Base-by-base conservation (phyloP, 2,329 filamentous ascomycete species). In the Aureobasidium sp. region DNA sequence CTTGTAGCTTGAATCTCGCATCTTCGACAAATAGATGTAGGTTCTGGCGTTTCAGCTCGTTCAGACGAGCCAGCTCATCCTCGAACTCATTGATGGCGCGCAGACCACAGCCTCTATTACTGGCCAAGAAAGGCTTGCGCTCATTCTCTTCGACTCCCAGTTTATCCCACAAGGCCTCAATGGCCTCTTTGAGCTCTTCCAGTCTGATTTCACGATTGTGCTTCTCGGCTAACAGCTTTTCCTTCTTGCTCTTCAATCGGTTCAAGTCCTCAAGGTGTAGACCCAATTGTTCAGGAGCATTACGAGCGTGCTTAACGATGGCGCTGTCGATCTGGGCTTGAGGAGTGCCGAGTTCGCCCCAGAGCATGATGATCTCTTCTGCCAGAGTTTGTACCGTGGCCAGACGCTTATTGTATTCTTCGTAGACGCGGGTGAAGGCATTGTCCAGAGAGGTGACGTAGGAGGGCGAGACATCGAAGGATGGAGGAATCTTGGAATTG, bases 21-120 rank as follows among this genome's bases (percentile, higher is more conserved):
- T 99, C 94, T 73, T 97, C 94, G 12, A 99, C 91, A 70, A 99
- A 99, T 5, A 97, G 77, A 72, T 97, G 92, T 65, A 99, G 81
- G 70, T 99, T 97, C 73, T 99, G 90, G 69, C 89, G 84, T 80
- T 99, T 99, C 63, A 97, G 82, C 74, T 97, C 92, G 67, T 95
- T 94, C 52, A 99, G 78, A 52, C 91, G 84, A 3, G 83, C 80
- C 48, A 97, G 81, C 76, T 99, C 94, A 65, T 96, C 91, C 74
- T 97, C 91, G 68, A 92, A 96, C 75, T 97, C 92, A 71, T 97
- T 97, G 76, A 97, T 96, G 66, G 91, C 89, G 63, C 93, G 84
- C 60, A 97, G 79, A 15, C 93, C 93, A 69, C 90, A 97, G 59
- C 95, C 95, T 42, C 93, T 87, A 76, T 97, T 97, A 62, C 85